Percentiles rank a stretch among this genome's conserved stretches.
Evolutionary conservation across 2,329 filamentous ascomycete genomes (phyloP).

Genomic region (Fusarium sp.): DNA sequence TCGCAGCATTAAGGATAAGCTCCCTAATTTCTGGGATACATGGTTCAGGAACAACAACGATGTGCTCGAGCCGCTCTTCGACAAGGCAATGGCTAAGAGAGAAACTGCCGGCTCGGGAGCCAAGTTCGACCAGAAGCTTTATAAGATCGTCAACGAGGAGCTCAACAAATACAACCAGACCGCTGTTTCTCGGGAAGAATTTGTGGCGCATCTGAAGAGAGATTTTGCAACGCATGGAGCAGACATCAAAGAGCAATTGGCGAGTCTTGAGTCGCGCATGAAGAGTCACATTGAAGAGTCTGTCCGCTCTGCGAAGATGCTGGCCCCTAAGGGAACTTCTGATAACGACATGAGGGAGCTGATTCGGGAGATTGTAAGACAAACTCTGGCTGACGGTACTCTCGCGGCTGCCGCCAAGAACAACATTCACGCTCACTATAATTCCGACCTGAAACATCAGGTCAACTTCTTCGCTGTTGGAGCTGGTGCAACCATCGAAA

Average conservation of each 20-base stretch:
- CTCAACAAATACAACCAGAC: conserved; percentile 50
- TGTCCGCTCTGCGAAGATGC: conserved; percentile 47
- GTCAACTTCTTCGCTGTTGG: conserved; percentile 81
- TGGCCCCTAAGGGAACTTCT: conserved; percentile 52
- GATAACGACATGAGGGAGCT: conserved; percentile 58
- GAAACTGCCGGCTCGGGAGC: conserved; percentile 51
- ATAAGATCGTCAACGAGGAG: conserved; percentile 56
- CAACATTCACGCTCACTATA: conserved; percentile 61
- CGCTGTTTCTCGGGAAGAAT: conserved; percentile 63
- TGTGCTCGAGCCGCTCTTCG: conserved; percentile 52
- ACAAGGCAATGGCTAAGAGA: conserved; percentile 53
- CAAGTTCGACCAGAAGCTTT: conserved; percentile 54
- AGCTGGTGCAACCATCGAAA: conserved; percentile 75
- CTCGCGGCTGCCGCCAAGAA: conserved; percentile 62
- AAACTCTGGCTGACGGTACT: conserved; percentile 60
- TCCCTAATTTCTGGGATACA: conserved; percentile 61
- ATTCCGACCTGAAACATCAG: conserved; percentile 61
- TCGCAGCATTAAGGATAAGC: conserved; percentile 47
- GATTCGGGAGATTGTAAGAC: conserved; percentile 58
- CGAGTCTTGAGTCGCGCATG: conserved; percentile 54
- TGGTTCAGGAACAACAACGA: conserved; percentile 67
- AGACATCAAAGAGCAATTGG: conserved; percentile 58
- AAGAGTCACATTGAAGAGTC: conserved; percentile 52
- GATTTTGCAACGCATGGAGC: conserved; percentile 55
- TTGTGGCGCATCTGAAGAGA: conserved; percentile 59